These are phyloP conservation scores for Tulasnella sp. DNA, from an alignment of 768 basidiomycete genomes.

Conservation along the genomic window DNA sequence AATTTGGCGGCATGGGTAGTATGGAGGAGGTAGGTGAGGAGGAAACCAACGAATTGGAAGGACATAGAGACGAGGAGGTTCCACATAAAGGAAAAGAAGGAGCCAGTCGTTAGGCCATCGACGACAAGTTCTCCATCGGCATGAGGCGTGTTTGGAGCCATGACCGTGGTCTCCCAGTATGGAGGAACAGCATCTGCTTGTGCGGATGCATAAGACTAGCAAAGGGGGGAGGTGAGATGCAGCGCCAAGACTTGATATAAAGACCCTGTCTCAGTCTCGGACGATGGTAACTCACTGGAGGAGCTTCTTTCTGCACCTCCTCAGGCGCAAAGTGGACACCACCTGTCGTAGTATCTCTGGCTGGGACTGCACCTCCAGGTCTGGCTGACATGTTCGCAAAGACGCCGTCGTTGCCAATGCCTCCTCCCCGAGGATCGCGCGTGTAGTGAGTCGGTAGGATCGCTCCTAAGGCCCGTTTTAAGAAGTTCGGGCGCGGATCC, in stretches of 20 bases:
- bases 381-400: conserved; percentile 93
- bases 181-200: conserved; percentile 84
- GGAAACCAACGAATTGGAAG: conserved; percentile 93
- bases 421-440: conserved; percentile 44
- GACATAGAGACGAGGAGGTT: conserved; percentile 83
- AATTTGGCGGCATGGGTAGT: conserved; percentile 84
- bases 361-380: conserved; percentile 40
- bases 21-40: conserved; percentile 83
- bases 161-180: conserved; percentile 95
- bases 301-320: conserved; percentile 66
- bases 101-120: conserved; percentile 83
- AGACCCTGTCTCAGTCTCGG: not conserved
- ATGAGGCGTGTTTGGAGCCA: conserved; percentile 57
- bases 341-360: conserved; percentile 34
- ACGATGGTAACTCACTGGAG: conserved; percentile 63
- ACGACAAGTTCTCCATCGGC: conserved; percentile 75
- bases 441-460: conserved; percentile 57
- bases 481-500: conserved; percentile 33
- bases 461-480: conserved; percentile 48
- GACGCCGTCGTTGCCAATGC: conserved; percentile 82
- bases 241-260: too few relatives aligned
- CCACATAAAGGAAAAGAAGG: conserved; percentile 68
- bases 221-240: not conserved
- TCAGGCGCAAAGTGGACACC: conserved; percentile 59
- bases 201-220: conserved; percentile 75